Evolutionary conservation across 352 stramenopile species (phyloP), one percentile per base, ranked within the genome.

Genomic region (Globisporangium megalacanthum): DNA sequence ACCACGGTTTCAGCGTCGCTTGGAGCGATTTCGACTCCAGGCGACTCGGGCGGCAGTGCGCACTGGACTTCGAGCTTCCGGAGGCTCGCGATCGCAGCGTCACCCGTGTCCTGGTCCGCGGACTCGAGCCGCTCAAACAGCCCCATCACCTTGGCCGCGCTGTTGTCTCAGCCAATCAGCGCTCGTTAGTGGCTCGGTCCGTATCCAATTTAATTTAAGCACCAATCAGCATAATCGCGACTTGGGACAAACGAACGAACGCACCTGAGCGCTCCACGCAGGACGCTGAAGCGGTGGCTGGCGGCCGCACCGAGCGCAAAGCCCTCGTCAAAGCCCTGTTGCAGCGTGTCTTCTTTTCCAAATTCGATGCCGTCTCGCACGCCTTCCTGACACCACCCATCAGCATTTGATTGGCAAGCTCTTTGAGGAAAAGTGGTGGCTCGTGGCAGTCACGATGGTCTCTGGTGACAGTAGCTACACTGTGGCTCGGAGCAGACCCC

Each of bases 341-440:
- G 83, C 25, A 92, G 54, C 36, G 78, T 83, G 55, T 73, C 66
- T 25, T 92, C 76, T 61, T 92, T 90, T 39, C 77, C 83, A 8
- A 80, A 53, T 42, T 92, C 79, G 33, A 90, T 68, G 15, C 77
- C 79, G 20, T 90, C 79, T 11, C 76, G 83, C 49, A 89, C 75
- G 41, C 83, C 83, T 31, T 82, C 49, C 77, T 91, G 54, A 4
- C 17, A 56, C 29, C 9, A 36, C 20, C 22, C 8, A 20, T 19
- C 33, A 4, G 7, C 46, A 49, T 52, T 8, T 6, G 10, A 22
- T 22, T 20, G 41, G 17, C 15, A 20, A 7, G 15, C n/a, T 47
- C 4, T 29, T 29, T 4, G 25, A 29, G 25, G n/a, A n/a, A n/a
- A n/a, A n/a, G 6, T n/a, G 41, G 41, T 20, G 15, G 8, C n/a